These are phyloP conservation scores for Talaromyces ruber DNA, from an alignment of 495 filamentous ascomycete species.

Conservation along the genomic window DNA sequence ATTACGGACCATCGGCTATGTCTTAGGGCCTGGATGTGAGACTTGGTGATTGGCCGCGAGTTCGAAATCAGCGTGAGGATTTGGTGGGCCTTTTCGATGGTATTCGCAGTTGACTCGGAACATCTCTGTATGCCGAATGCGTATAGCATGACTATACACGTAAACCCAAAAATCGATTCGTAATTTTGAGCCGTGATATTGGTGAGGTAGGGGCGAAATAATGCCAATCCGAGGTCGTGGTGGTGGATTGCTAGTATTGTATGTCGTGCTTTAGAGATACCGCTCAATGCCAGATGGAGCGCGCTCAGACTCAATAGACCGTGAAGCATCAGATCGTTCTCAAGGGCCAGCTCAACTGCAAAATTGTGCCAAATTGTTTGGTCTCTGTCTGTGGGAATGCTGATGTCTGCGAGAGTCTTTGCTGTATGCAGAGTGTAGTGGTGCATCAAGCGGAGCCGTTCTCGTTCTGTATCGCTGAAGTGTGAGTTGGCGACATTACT, in stretches of 20 bases:
- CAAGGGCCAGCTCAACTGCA: conserved; percentile 37
- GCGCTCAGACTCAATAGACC: conserved; percentile 42
- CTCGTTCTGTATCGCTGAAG: neutral
- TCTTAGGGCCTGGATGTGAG: neutral
- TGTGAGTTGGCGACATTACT: neutral
- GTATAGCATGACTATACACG: conserved; percentile 40
- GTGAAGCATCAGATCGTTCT: conserved; percentile 42
- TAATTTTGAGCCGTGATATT: conserved; percentile 35
- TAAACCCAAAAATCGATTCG: conserved; percentile 44
- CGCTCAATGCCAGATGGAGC: conserved; percentile 30
- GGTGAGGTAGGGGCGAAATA: conserved; percentile 32
- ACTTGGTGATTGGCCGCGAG: neutral
- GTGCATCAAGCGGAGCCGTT: neutral
- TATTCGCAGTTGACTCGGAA: neutral
- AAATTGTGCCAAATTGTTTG: conserved; percentile 28
- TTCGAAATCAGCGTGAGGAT: neutral
- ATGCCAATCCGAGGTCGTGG: conserved; percentile 35
- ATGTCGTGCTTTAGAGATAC: conserved; percentile 13
- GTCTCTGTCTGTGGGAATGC: neutral
- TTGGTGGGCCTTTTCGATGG: conserved; percentile 1
- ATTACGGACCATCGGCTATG: neutral
- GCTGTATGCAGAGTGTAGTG: conserved; percentile 4
- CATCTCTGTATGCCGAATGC: conserved; percentile 33
- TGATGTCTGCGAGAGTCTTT: neutral
- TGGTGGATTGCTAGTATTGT: conserved; percentile 36